Percentiles rank a stretch among this genome's conserved stretches.
Conservation (phyloP, 257 asterid species). For the Primulina tabacum region DNA sequence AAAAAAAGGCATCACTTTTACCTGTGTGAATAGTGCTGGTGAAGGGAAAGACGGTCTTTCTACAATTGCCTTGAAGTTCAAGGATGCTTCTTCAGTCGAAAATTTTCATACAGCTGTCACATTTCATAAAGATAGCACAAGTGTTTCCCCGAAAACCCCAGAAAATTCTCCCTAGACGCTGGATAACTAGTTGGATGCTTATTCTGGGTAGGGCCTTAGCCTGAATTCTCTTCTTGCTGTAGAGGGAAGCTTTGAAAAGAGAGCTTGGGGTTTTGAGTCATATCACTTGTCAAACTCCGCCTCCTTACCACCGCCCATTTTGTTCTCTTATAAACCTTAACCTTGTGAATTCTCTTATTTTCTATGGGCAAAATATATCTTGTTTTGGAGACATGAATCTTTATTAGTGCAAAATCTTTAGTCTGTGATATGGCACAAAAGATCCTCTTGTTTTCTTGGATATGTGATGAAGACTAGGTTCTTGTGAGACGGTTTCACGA, state of each 20-base stretch:
- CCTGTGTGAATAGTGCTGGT: slow-evolving; percentile 68
- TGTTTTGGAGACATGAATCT: not conserved
- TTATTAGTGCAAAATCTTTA: too few relatives aligned
- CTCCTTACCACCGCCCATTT: not conserved
- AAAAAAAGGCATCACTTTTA: slow-evolving; percentile 83
- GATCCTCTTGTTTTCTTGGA: not conserved
- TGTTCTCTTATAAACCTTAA: not conserved
- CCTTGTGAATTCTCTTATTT: not conserved
- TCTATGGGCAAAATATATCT: not conserved
- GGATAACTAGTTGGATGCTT: slow-evolving; percentile 25
- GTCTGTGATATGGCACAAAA: not conserved
- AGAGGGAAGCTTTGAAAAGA: not conserved
- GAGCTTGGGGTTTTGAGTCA: not conserved
- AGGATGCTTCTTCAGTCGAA: slow-evolving; percentile 61
- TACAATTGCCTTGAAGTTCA: slow-evolving; percentile 84
- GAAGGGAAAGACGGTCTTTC: slow-evolving; percentile 74
- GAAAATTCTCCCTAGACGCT: slow-evolving; percentile 69
- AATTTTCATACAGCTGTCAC: slow-evolving; percentile 58
- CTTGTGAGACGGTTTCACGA: too few relatives aligned
- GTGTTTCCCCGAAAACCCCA: slow-evolving; percentile 55
- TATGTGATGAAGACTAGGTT: too few relatives aligned
- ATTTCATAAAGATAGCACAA: slow-evolving; percentile 44
- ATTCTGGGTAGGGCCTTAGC: not conserved
- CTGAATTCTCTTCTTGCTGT: not conserved
- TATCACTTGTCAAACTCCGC: too few relatives aligned